Conservation (phyloP, 352 stramenopile species). For the Phytophthora citricola region DNA sequence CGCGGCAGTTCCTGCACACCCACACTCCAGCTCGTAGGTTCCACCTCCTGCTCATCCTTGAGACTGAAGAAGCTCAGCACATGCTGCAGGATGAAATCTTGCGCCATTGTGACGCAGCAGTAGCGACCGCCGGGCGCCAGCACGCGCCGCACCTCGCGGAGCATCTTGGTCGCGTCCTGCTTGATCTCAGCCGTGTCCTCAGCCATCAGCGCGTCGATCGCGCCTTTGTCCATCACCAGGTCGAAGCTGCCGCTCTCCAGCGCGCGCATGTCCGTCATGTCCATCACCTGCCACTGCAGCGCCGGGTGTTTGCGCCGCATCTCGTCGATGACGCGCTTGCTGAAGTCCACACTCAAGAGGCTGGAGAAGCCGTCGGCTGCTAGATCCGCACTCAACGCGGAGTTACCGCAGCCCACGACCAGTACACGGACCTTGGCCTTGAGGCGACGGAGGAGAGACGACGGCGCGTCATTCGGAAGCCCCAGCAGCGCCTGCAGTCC, state of each 20-base stretch:
- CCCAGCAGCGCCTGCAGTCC: slow-evolving; percentile 43
- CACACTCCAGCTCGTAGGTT: slow-evolving; percentile 33
- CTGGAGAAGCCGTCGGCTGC: slow-evolving; percentile 60
- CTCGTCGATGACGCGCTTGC: slow-evolving; percentile 73
- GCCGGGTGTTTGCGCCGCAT: slow-evolving; percentile 70
- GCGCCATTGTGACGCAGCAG: slow-evolving; percentile 83
- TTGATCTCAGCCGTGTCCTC: slow-evolving; percentile 51
- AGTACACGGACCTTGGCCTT: slow-evolving; percentile 60
- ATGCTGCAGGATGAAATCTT: slow-evolving; percentile 77
- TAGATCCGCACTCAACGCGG: slow-evolving; percentile 67
- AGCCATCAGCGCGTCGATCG: slow-evolving; percentile 78
- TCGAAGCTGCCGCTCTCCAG: slow-evolving; percentile 63
- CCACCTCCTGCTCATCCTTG: background rate
- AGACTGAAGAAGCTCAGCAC: slow-evolving; percentile 60
- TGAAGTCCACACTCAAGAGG: slow-evolving; percentile 81
- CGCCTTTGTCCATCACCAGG: slow-evolving; percentile 83
- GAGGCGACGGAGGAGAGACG: slow-evolving; percentile 37
- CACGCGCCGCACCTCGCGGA: slow-evolving; percentile 70
- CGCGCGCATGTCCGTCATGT: slow-evolving; percentile 74
- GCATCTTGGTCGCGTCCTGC: slow-evolving; percentile 62
- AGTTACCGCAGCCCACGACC: slow-evolving; percentile 85
- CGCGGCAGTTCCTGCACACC: slow-evolving; percentile 52
- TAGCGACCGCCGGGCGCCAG: slow-evolving; percentile 65
- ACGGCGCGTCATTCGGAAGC: slow-evolving; percentile 29
- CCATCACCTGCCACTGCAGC: slow-evolving; percentile 77